Conservation (phyloP, 1,284 basidiomycete species). For the Tylopilus microsporus region DNA sequence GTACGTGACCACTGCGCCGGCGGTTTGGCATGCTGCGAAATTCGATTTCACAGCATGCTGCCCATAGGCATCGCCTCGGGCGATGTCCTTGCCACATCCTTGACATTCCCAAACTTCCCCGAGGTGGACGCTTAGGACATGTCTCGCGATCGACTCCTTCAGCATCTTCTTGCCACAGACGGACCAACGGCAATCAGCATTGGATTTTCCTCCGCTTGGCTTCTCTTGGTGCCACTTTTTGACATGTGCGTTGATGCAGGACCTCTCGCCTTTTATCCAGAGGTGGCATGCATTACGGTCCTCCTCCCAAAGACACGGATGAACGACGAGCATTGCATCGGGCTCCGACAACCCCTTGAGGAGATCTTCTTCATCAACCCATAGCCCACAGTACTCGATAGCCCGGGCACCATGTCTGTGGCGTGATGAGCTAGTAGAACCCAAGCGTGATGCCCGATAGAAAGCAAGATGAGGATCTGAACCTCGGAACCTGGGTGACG, state of each 20-base stretch:
- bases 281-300: conserved; percentile 9
- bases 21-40: conserved; percentile 6
- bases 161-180: conserved; percentile 12
- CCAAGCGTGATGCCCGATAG: background rate
- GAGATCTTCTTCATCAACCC: conserved; percentile 18
- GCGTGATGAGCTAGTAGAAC: background rate
- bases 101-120: conserved; percentile 13
- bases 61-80: conserved; percentile 9
- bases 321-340: conserved; percentile 4
- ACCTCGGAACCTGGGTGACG: background rate
- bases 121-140: conserved; percentile 15
- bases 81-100: conserved; percentile 9
- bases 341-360: background rate
- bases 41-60: conserved; percentile 6
- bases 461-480: background rate
- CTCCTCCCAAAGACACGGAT: conserved; percentile 15
- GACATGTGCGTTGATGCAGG: conserved; percentile 15
- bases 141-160: conserved; percentile 20
- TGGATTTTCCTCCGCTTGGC: conserved; percentile 16
- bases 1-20: conserved; percentile 12
- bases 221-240: conserved; percentile 17
- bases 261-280: conserved; percentile 20
- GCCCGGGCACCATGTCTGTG: conserved; percentile 1
- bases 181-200: conserved; percentile 11
- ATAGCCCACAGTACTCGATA: conserved; percentile 5